Evolutionary conservation across 164 flowering plant species (phyloP), one percentile per base, ranked within the genome.

Genomic region (Vitis labrusca): DNA sequence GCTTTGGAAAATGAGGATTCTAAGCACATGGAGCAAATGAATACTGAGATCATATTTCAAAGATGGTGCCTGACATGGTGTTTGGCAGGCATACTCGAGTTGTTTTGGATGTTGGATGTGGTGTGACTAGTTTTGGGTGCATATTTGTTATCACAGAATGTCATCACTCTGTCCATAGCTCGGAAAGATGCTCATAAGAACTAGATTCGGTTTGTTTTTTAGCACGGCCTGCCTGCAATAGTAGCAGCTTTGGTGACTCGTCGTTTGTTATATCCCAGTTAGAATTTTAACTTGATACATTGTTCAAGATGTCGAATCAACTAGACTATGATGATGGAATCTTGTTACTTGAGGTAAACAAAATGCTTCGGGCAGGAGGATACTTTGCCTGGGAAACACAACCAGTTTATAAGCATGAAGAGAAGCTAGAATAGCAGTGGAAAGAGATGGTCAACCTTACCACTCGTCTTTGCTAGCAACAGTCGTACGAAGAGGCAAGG

Each of bases 361-460:
- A 97, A 76, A 75, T 93, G 90, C 92, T 93, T 12, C 76, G 92
- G 63, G 88, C 88, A 32, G 98, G 98, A 73, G 94, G 97, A 65
- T 93, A 87, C 76, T 91, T 93, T 80, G 89, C 81, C 71, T 93
- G 98, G 98, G 97, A 97, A 17, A 93, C 98, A 61, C 94, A 91
- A 62, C 94, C 98, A 63, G 94, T 91, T 69, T 89, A 91, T 76
- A 91, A 93, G 79, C 91, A 89, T 74, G 95, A 92, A 71, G 83
- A 76, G 58, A 77, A 70, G 56, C 78, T 86, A 23, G 86, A 84
- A 79, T 90, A 87, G 76, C 97, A 88, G 77, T 89, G 95, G 97
- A 77, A 82, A 83, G 97, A 97, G 17, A 17, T 17, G 17, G 17
- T 17, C 17, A 17, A 17, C 17, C 17, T 17, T 17, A 17, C 17